Conservation (phyloP, 1,284 basidiomycete genomes). For the Vanrija pseudolonga region DNA sequence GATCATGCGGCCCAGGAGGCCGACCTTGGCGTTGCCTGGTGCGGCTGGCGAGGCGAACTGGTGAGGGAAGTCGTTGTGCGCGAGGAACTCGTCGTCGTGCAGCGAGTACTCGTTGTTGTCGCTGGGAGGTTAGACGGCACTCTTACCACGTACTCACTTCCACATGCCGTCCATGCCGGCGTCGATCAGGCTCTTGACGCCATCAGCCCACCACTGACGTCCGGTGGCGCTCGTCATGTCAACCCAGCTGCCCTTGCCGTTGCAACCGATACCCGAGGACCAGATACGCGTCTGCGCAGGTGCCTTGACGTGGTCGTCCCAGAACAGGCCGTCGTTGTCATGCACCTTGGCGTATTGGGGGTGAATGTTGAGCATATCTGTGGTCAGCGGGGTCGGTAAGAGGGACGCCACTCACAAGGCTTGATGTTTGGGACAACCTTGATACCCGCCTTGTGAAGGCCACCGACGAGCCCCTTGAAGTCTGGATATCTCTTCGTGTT, state of each 20-base stretch:
- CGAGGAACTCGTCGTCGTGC: conserved; percentile 46
- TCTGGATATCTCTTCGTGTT: conserved; percentile 51
- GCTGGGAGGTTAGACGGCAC: conserved; percentile 16
- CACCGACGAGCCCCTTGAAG: conserved; percentile 47
- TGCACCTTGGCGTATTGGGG: conserved; percentile 43
- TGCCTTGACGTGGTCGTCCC: conserved; percentile 33
- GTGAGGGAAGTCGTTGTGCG: conserved; percentile 26
- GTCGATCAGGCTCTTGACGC: conserved; percentile 44
- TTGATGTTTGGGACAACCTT: conserved; percentile 52
- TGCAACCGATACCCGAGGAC: conserved; percentile 47
- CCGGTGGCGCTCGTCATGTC: conserved; percentile 49
- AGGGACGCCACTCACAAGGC: conserved; percentile 30
- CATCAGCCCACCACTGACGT: conserved; percentile 50
- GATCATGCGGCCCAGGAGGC: conserved; percentile 48
- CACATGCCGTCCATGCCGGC: conserved; percentile 50
- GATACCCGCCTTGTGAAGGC: conserved; percentile 49
- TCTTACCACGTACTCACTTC: conserved; percentile 36
- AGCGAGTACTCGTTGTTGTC: conserved; percentile 52
- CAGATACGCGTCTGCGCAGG: conserved; percentile 49
- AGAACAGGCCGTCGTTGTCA: conserved; percentile 44
- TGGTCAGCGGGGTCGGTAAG: not conserved
- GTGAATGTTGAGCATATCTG: conserved; percentile 39
- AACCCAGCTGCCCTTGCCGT: conserved; percentile 49
- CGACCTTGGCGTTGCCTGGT: conserved; percentile 33
- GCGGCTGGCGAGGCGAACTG: conserved; percentile 16